phyloP scores from a whole-genome alignment of 352 stramenopile species.

The Blastocystis sp. region DNA sequence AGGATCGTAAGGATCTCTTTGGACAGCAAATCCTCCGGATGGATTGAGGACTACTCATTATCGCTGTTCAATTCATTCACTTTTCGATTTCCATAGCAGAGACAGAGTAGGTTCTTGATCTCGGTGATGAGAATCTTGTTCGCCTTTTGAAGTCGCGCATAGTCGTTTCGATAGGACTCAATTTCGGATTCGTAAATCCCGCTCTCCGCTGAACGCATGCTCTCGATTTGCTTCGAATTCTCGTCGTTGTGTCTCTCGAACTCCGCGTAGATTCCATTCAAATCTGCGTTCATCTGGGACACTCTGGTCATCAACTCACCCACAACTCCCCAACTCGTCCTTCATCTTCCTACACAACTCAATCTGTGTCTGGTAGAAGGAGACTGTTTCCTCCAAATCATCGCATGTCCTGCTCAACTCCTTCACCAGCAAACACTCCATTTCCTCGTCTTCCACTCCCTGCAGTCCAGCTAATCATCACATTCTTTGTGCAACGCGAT shows the following conservation, averaged over 20 bases:
- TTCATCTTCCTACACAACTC: constrained; percentile 3
- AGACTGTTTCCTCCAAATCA: constrained; percentile 1
- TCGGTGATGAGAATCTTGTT: constrained; percentile 55
- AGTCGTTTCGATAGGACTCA: neutral
- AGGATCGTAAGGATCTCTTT: constrained; percentile 48
- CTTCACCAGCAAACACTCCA: neutral
- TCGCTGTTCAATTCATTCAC: neutral
- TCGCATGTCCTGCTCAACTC: constrained; percentile 9
- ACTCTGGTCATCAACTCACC: neutral
- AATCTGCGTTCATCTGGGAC: constrained; percentile 21
- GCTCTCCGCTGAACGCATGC: neutral
- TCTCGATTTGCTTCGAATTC: constrained; percentile 56
- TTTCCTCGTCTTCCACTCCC: constrained; percentile 7
- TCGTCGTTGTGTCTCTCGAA: constrained; percentile 46
- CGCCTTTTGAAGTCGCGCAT: constrained; percentile 29
- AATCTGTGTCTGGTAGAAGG: constrained; percentile 8
- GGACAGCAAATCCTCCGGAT: neutral
- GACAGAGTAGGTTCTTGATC: constrained; percentile 29
- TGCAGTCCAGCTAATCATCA: constrained; percentile 4
- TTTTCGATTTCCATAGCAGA: constrained; percentile 46
- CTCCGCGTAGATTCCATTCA: constrained; percentile 3
- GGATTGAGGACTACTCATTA: neutral
- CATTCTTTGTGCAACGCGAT: neutral
- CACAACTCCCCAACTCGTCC: neutral
- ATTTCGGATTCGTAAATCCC: constrained; percentile 35